Conservation (phyloP, 2,329 filamentous ascomycete species). For the Hypoxylon rubiginosum region DNA sequence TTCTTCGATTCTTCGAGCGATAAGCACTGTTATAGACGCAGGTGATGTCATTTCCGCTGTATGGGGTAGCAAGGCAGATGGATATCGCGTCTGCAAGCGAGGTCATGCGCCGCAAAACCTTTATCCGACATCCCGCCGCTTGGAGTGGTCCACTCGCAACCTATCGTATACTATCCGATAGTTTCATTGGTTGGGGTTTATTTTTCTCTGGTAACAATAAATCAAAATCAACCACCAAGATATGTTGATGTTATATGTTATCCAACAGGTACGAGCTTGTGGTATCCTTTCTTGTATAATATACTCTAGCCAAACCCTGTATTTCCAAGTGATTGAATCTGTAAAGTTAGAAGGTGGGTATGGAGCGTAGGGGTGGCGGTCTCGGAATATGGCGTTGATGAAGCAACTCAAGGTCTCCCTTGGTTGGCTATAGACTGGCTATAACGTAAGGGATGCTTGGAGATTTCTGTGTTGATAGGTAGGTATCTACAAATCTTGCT, state of each 20-base stretch:
- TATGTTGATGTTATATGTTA: not conserved
- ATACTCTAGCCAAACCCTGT: not conserved
- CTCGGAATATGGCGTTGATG: not conserved
- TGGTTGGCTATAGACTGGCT: no score
- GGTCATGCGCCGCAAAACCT: constrained; percentile 29
- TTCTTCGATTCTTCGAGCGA: constrained; percentile 4
- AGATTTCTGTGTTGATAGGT: not conserved
- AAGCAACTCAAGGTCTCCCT: not conserved
- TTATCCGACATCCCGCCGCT: constrained; percentile 11
- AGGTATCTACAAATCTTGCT: not conserved
- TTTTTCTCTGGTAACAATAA: not conserved
- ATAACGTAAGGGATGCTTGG: not conserved
- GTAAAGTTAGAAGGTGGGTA: not conserved
- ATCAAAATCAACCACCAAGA: not conserved
- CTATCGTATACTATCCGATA: not conserved
- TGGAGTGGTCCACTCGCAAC: constrained; percentile 1
- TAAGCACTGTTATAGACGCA: constrained; percentile 18
- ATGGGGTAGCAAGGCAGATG: constrained; percentile 23
- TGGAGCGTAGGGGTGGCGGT: not conserved
- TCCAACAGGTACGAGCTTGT: no score
- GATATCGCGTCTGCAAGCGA: constrained; percentile 20
- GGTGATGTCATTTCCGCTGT: constrained; percentile 37
- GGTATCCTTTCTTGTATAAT: not conserved
- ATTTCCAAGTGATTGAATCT: not conserved
- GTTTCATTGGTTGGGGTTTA: not conserved